phyloP scores from a whole-genome alignment of 768 basidiomycete species.

The Suillus hirtellus region DNA sequence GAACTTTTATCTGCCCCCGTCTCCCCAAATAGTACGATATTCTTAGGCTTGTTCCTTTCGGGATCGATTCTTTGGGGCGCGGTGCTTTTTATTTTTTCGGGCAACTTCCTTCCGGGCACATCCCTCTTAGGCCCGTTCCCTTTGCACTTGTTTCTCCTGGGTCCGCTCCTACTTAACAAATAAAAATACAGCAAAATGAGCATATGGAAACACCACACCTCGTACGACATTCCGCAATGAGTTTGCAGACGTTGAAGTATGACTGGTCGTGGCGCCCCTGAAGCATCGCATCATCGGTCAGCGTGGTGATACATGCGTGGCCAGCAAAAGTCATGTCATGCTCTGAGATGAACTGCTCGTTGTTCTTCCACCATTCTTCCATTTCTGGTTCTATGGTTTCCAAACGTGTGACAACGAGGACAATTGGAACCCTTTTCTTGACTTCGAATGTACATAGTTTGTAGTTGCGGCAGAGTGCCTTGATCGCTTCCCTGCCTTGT shows the following conservation, averaged over 20 bases:
- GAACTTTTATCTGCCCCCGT: conserved; percentile 43
- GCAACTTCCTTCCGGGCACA: neutral
- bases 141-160: neutral
- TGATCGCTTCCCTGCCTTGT: conserved; percentile 16
- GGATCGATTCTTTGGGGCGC: neutral
- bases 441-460: conserved; percentile 23
- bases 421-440: conserved; percentile 22
- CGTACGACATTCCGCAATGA: conserved; percentile 9
- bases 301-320: conserved; percentile 41
- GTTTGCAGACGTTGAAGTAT: conserved; percentile 21
- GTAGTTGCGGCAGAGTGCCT: conserved; percentile 30
- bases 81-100: neutral
- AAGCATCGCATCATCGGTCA: conserved; percentile 24
- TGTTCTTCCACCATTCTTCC: conserved; percentile 41
- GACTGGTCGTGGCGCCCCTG: conserved; percentile 24
- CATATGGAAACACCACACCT: neutral
- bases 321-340: conserved; percentile 35
- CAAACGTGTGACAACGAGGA: conserved; percentile 32
- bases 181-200: neutral
- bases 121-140: too few species aligned
- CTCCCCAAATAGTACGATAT: conserved; percentile 33
- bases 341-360: conserved; percentile 26
- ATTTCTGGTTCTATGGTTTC: conserved; percentile 33
- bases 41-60: conserved; percentile 12
- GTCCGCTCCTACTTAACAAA: neutral